Base-by-base conservation (phyloP, 768 basidiomycete species). In the Leccinum subgranulosum region DNA sequence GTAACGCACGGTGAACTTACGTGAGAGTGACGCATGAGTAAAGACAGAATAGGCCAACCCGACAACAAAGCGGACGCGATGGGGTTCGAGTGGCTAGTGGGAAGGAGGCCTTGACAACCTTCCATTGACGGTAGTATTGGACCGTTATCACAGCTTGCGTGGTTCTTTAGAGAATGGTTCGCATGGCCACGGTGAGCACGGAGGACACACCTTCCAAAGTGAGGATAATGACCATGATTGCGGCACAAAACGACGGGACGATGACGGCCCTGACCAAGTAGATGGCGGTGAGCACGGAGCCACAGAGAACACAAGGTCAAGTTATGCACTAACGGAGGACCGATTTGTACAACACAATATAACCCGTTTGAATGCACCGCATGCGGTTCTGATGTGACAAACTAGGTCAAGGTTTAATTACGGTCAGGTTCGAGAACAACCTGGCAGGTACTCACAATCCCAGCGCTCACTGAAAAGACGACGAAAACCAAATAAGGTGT, bases 191-290 rank as follows among this genome's bases (percentile, higher is more conserved):
- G 49, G 57, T 39, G 4, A 57, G 6, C 23, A 54, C 48, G 47
- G 51, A 15, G 6, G 7, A 54, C 61, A 23, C 55, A 84, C 84
- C 66, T 74, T 84, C 81, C 39, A 85, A 73, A 49, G 67, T 54
- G 25, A 80, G 59, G 23, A 82, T 76, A 36, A 79, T 52, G 23
- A 67, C 51, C 55, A 81, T 62, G 4, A 79, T 58, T 36, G 70
- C 63, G 49, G 75, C 69, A 55, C 79, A 83, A 56, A 81, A 82
- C 12, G 76, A 66, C 5, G 82, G 79, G 19, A 77, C 74, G 21
- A 73, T 69, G 51, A 69, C 73, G 12, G 67, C 54, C 46, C 70
- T 72, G 49, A 15, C 27, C 10, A 61, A 51, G 64, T 63, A 63
- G 66, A 29, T 39, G 53, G 29, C 48, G 33, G 54, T 69, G 51